Percentiles rank a stretch among this genome's conserved stretches.
Conservation (phyloP, 306 rosid species). For the Abrus precatorius region DNA sequence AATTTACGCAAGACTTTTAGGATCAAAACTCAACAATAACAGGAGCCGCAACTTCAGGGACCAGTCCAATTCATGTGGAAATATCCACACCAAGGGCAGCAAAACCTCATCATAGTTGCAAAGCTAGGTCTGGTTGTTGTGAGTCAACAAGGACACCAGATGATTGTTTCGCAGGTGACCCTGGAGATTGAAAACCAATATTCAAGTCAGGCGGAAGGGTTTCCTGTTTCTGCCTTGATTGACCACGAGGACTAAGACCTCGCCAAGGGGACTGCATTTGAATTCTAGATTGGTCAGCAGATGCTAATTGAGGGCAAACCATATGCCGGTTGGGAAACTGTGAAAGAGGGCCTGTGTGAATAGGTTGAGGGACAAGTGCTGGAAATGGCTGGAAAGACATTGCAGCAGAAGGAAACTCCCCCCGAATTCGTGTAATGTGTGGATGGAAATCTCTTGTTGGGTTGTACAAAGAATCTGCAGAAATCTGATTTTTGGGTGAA, state of each 20-base stretch:
- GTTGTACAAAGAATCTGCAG: constrained; percentile 77
- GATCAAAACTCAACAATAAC: constrained; percentile 39
- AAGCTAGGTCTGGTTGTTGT: constrained; percentile 99
- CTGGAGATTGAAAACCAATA: constrained; percentile 89
- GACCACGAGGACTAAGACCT: constrained; percentile 68
- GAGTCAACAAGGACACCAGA: constrained; percentile 82
- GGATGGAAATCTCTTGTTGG: constrained; percentile 71
- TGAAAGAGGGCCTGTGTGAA: constrained; percentile 53
- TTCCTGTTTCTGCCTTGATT: constrained; percentile 79
- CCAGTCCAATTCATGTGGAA: constrained; percentile 38
- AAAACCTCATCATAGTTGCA: constrained; percentile 81
- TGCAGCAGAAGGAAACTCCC: constrained; percentile 73
- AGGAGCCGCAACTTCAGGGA: constrained; percentile 42
- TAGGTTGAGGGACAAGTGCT: constrained; percentile 66
- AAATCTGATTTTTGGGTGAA: constrained; percentile 67
- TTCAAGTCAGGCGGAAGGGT: constrained; percentile 95
- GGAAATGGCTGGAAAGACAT: constrained; percentile 71
- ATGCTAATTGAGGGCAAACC: constrained; percentile 71
- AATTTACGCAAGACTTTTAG: constrained; percentile 39
- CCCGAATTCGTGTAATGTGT: constrained; percentile 64
- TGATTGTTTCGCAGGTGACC: constrained; percentile 89
- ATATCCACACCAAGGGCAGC: constrained; percentile 56
- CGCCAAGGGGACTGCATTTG: constrained; percentile 80
- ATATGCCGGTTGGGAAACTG: constrained; percentile 69
- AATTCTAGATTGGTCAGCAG: constrained; percentile 77